Base-by-base conservation (phyloP, 176 grass and related monocot genomes). In the Secale cereale region DNA sequence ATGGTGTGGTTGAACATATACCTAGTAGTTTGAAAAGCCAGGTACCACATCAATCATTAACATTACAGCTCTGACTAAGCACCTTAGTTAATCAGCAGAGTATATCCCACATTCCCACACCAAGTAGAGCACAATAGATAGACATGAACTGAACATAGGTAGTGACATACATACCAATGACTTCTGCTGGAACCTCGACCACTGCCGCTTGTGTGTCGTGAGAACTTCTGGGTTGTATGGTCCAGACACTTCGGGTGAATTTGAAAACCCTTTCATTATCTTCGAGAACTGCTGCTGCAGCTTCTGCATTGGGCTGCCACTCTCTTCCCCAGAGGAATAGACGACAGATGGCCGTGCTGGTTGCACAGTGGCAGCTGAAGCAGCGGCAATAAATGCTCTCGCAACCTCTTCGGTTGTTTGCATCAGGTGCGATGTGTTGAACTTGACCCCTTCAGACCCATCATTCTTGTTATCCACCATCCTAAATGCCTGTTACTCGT, bases 181-280 rank as follows among this genome's bases (percentile, higher is more conserved):
- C 76, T 94, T 94, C 14, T 94, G 85, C 66, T 99, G 97, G 87
- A 97, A 99, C 78, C 97, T 90, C 1, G 94, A 82, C 97, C 97
- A 99, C 75, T 97, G 97, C 22, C 88, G 88, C 48, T 99, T 99
- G 40, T 97, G 97, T 5, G 90, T 96, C 3, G 97, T 99, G 77
- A 99, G 88, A 69, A 96, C 80, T 77, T 99, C 97, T 4, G 97
- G 97, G 78, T 99, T 97, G 81, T 99, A 99, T 70, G 94, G 57
- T 52, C 94, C 86, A 37, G 83, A 81, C 13, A 90, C 79, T 81
- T 99, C 97, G 77, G 88, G 92, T 85, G 88, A 74, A 76, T 92
- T 66, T 31, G 94, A 92, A 61, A 94, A 92, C 43, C 97, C 94
- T 50, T 97, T 97, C 62, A 96, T 65, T 20, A 97, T 82, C 63